Percentiles rank a stretch among this genome's conserved stretches.
These are phyloP conservation scores for Colletotrichum sp. DNA, from an alignment of 2,329 filamentous ascomycete genomes.

Conservation along the genomic window DNA sequence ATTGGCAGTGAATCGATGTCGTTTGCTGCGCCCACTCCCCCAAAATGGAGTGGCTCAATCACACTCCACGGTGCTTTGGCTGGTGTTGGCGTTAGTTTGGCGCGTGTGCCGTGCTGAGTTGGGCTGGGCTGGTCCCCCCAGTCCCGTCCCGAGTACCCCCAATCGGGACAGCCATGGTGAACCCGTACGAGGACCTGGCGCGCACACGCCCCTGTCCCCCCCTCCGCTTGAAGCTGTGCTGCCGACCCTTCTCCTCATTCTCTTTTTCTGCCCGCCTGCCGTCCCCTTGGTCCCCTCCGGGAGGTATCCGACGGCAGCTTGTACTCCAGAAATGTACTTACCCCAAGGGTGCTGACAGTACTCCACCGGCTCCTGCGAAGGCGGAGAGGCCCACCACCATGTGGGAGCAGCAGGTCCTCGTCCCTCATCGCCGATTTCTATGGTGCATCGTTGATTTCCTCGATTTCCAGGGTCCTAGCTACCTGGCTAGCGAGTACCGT, in stretches of 20 bases:
- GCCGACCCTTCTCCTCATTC: neutral
- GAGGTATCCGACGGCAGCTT: neutral
- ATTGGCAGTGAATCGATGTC: constrained; percentile 13
- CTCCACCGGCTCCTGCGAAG: neutral
- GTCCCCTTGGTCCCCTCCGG: neutral
- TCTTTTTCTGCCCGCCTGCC: neutral
- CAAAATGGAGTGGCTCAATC: neutral
- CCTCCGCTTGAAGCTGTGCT: neutral
- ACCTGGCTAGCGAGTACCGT: neutral
- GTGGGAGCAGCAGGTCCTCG: neutral
- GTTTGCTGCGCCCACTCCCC: neutral
- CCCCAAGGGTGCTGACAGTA: neutral
- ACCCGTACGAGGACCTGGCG: too few relatives aligned
- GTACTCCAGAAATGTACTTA: neutral
- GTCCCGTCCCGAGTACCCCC: neutral
- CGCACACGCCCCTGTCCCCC: neutral
- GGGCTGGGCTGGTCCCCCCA: neutral
- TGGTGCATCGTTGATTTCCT: constrained; percentile 11
- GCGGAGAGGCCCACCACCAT: neutral
- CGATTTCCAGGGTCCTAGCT: constrained; percentile 20
- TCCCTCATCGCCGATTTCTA: constrained; percentile 17
- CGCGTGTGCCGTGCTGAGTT: neutral
- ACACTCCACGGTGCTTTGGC: neutral
- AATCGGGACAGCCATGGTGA: neutral
- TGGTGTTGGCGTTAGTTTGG: neutral